Evolutionary conservation across 148 eudicot genomes (phyloP), one percentile per base, ranked within the genome.

Genomic region (Bassia scoparia): DNA sequence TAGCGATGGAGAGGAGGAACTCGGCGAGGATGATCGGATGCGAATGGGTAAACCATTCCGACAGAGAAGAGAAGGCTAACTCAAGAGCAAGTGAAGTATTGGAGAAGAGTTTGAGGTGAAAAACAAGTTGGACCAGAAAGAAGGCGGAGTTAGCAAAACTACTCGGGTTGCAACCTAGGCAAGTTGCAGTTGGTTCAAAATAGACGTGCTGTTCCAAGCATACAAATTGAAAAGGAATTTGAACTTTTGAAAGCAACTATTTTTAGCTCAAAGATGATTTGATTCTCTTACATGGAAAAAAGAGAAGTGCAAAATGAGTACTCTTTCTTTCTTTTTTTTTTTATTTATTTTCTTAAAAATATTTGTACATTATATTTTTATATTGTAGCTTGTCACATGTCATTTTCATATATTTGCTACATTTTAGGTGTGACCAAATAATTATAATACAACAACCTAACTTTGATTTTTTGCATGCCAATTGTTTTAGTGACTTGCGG

Each of bases 141-240:
- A 76, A 91, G 68, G 20, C 74, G 4, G 78, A 82, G 46, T 74
- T 89, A 56, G 91, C 97, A 4, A 86, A 82, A 52, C 78, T 84
- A 33, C 70, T 86, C 23, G 87, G 89, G 13, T 76, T 91, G 77
- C 89, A 89, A 73, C 91, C 97, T n/a, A 71, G 90, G 16, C 97
- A 91, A 60, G 83, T 91, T 8, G 86, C 93, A 0, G 81, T 34
- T 91, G 97, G 97, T 91, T 86, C 97, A 91, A 61, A 91, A 91
- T 61, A 68, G 93, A 33, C 80, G 97, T 29, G 93, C 97, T 13
- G 97, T 53, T 89, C 20, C 75, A 91, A 87, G 76, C 16, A 91
- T 89, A 64, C 89, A 83, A 37, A 84, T 91, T 67, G 97, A 91
- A 78, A 86, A 81, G 41, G 91, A 91, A 5, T 87, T 84, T 76